Percentiles rank a stretch among this genome's conserved stretches.
These are phyloP conservation scores for Ustilago loliicola DNA, from an alignment of 1,284 basidiomycete genomes.

Conservation along the genomic window DNA sequence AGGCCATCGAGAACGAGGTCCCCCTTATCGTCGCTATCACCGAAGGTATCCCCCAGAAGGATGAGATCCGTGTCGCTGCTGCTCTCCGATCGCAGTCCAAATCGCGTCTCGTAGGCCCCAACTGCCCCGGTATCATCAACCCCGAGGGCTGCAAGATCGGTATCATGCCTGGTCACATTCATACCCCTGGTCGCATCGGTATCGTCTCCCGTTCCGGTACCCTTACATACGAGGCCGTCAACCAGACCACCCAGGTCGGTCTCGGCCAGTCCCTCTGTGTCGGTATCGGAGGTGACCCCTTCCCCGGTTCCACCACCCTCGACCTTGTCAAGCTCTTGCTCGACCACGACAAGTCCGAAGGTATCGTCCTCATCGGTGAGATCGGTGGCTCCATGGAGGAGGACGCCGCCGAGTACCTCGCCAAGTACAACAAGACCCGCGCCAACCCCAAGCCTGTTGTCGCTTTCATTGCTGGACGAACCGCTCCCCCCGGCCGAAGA, in stretches of 20 bases:
- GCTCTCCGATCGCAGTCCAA: conserved; percentile 94
- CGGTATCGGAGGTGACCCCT: conserved; percentile 98
- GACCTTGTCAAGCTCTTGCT: conserved; percentile 98
- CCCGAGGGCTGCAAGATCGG: conserved; percentile 98
- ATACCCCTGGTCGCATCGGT: conserved; percentile 87
- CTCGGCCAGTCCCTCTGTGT: conserved; percentile 97
- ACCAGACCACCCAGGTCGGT: conserved; percentile 93
- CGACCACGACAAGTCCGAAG: conserved; percentile 80
- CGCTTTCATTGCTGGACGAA: conserved; percentile 93
- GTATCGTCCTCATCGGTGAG: conserved; percentile 98
- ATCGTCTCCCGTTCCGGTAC: conserved; percentile 79
- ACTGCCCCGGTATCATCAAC: conserved; percentile 98
- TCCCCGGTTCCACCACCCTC: conserved; percentile 94
- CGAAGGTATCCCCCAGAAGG: conserved; percentile 70
- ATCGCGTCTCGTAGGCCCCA: conserved; percentile 85
- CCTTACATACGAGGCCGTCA: conserved; percentile 69
- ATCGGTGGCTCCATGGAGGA: conserved; percentile 99
- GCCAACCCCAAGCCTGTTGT: conserved; percentile 93
- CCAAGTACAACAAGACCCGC: conserved; percentile 90
- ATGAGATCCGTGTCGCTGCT: conserved; percentile 80
- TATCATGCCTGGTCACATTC: conserved; percentile 98
- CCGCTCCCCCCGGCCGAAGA: conserved; percentile 94
- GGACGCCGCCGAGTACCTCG: conserved; percentile 96
- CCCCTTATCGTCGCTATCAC: conserved; percentile 69
- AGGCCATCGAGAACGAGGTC: conserved; percentile 69